Conservation (phyloP, 164 flowering plant species). For the Kalanchoe fedtschenkoi region DNA sequence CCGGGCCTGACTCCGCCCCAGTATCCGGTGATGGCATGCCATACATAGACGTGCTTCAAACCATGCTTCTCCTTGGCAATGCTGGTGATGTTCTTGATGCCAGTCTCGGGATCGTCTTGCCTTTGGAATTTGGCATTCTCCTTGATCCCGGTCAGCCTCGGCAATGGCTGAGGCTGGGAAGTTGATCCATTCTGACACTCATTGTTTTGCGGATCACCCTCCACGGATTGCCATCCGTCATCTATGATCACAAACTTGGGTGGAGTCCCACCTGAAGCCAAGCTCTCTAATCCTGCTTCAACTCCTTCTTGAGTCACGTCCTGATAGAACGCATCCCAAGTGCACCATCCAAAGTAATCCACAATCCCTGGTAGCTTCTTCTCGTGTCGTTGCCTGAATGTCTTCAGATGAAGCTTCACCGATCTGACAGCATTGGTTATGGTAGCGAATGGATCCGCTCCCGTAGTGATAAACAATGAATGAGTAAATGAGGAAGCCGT, state of each 20-base stretch:
- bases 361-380: slow-evolving; percentile 72
- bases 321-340: slow-evolving; percentile 97
- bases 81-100: slow-evolving; percentile 61
- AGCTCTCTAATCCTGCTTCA: slow-evolving; percentile 57
- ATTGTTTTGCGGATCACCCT: slow-evolving; percentile 21
- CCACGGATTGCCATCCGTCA: slow-evolving; percentile 95
- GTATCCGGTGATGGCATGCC: slow-evolving; percentile 95
- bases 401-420: slow-evolving; percentile 54
- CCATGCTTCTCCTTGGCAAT: slow-evolving; percentile 68
- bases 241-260: slow-evolving; percentile 91
- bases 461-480: slow-evolving; percentile 49
- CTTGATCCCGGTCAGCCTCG: slow-evolving; percentile 63
- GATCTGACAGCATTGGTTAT: slow-evolving; percentile 51
- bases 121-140: slow-evolving; percentile 70
- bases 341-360: slow-evolving; percentile 96
- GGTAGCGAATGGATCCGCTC: slow-evolving; percentile 64
- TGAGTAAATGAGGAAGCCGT: slow-evolving; percentile 52
- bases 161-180: slow-evolving; percentile 19
- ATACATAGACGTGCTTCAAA: slow-evolving; percentile 76
- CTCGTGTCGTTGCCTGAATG: slow-evolving; percentile 67
- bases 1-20: slow-evolving; percentile 94
- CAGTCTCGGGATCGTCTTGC: slow-evolving; percentile 48
- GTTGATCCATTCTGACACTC: neutral
- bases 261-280: slow-evolving; percentile 58
- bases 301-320: slow-evolving; percentile 90